A percentile compares a stretch with the other conserved stretches of the same genome.
These are phyloP conservation scores for Phanerochaete sordida DNA, from an alignment of 768 basidiomycete species.

Conservation along the genomic window DNA sequence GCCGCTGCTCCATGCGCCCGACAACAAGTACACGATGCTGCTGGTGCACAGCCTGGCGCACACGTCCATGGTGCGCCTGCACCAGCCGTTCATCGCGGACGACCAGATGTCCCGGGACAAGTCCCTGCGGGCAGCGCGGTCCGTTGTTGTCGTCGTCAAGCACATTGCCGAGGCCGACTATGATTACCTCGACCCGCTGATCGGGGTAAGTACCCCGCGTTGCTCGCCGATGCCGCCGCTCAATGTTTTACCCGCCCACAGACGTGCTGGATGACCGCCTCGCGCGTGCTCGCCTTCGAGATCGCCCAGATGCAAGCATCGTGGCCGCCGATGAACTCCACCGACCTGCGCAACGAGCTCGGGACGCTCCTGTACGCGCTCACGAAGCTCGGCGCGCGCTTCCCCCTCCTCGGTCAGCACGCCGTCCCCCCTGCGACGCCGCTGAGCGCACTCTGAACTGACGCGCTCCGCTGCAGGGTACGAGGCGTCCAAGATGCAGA, in stretches of 20 bases:
- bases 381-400: conserved; percentile 54
- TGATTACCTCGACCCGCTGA: conserved; percentile 71
- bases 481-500: conserved; percentile 27
- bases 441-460: conserved; percentile 11
- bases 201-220: conserved; percentile 50
- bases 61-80: conserved; percentile 61
- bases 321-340: conserved; percentile 53
- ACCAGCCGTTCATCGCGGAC: conserved; percentile 56
- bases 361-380: conserved; percentile 60
- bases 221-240: background rate
- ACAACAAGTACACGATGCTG: conserved; percentile 59
- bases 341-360: conserved; percentile 61
- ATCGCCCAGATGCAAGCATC: conserved; percentile 59
- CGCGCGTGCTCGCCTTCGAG: conserved; percentile 65
- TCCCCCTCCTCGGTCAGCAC: conserved; percentile 50
- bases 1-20: conserved; percentile 54
- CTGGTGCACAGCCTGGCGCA: conserved; percentile 64
- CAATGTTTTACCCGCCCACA: conserved; percentile 24
- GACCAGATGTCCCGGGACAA: conserved; percentile 63
- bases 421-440: conserved; percentile 1
- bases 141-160: conserved; percentile 53
- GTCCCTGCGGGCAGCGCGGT: conserved; percentile 58
- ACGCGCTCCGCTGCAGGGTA: conserved; percentile 18
- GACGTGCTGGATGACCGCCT: conserved; percentile 72
- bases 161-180: conserved; percentile 63